Base-by-base conservation (phyloP, 1,284 basidiomycete genomes). In the Tilletia caries region DNA sequence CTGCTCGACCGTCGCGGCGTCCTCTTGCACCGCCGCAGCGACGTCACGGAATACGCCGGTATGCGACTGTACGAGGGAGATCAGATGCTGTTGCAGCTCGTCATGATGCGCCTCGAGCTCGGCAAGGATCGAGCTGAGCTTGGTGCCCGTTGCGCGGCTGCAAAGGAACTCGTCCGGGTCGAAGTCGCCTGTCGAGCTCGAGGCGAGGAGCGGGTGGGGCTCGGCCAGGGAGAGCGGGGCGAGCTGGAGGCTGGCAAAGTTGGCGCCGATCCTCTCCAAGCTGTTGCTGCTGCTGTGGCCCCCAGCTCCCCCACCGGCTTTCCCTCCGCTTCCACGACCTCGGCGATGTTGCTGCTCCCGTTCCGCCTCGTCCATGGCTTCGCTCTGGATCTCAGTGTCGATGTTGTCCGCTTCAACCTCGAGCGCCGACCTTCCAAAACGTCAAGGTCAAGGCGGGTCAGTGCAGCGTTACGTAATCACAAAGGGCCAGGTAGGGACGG, bases 81-180 rank as follows among this genome's bases (percentile, higher is more conserved):
- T 13, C 3, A 62, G 32, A 34, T 62, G 58, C 32, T 25, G 20
- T 23, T 62, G 58, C 18, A 62, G 29, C 32, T 62, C 32, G 29
- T 33, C 58, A n/a, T 62, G 58, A 37, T 62, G 32, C 29, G 58
- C 32, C 29, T 62, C 58, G 12, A 62, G 58, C 58, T 62, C 58
- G 33, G 58, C 58, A 20, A 62, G 29, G 13, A 62, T 62, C 29
- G 27, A 25, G 58, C 23, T 37, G 58, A 62, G 58, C 58, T 37
- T 33, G 32, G 58, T 62, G 1, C 58, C 58, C 18, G 58, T 62
- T 3, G 58, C 58, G 27, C 58, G 58, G 32, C 58, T 62, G 32
- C 58, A 62, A 12, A 62, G 58, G 58, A 62, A 62, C 32, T 62
- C 58, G 58, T 62, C 58, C 18, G 58, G 32, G 32, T 62, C 58